Percentiles rank a stretch among this genome's conserved stretches.
These are phyloP conservation scores for Cyclospora cayetanensis DNA, from an alignment of 169 alveolate species.

Conservation along the genomic window DNA sequence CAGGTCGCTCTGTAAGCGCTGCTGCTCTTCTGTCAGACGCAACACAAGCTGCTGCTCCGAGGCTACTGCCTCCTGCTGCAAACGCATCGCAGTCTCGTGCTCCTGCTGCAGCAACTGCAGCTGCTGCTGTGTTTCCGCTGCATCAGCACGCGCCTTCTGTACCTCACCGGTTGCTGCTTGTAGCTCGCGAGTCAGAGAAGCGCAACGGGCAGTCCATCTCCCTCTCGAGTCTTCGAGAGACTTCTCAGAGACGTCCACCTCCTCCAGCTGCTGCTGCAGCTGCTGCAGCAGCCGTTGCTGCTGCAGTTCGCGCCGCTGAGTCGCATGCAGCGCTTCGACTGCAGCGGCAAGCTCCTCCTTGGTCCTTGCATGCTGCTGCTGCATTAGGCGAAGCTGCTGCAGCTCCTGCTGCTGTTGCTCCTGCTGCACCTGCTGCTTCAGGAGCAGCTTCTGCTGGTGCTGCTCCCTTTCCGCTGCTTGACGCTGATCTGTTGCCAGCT, in stretches of 20 bases:
- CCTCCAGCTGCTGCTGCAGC: constrained; percentile 62
- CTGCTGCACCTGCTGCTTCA: constrained; percentile 34
- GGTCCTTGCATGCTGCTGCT: constrained; percentile 48
- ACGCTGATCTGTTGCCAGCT: constrained; percentile 45
- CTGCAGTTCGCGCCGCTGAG: constrained; percentile 53
- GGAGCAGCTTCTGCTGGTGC: constrained; percentile 54
- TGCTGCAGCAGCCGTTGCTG: constrained; percentile 68
- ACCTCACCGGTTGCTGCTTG: constrained; percentile 50
- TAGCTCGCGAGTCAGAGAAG: constrained; percentile 21
- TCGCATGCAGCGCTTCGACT: constrained; percentile 19
- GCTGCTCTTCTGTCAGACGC: constrained; percentile 60
- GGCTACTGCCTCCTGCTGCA: constrained; percentile 38
- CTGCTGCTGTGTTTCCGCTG: constrained; percentile 22
- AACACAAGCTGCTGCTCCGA: constrained; percentile 53
- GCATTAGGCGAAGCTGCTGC: neutral
- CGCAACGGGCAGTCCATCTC: constrained; percentile 12
- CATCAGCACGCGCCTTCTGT: constrained; percentile 60
- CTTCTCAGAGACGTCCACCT: constrained; percentile 1
- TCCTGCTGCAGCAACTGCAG: constrained; percentile 60
- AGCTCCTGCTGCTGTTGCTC: constrained; percentile 62
- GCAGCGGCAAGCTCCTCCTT: constrained; percentile 62
- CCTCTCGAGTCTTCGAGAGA: neutral
- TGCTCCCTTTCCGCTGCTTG: neutral
- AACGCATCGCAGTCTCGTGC: neutral
- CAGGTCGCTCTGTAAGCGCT: neutral